phyloP scores from a whole-genome alignment of 352 stramenopile species.

The Hyaloperonospora brassicae region DNA sequence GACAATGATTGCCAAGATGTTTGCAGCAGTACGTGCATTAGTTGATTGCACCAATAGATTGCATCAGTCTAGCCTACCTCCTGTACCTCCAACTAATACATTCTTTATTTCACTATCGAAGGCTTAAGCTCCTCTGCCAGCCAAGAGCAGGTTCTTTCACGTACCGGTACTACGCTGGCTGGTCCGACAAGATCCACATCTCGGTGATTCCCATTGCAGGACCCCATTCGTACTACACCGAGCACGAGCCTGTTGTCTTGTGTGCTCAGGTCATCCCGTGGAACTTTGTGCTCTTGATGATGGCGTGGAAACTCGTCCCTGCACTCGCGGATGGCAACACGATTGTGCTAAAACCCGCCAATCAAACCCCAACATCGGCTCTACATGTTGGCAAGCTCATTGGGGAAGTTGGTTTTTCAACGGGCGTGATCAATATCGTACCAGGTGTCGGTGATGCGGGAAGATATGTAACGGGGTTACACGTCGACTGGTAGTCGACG shows the following conservation, averaged over 20 bases:
- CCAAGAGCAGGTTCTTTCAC: too few relatives aligned
- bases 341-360: constrained; percentile 90
- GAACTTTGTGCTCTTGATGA: constrained; percentile 97
- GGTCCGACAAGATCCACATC: background rate
- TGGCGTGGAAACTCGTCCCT: constrained; percentile 89
- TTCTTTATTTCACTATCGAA: too few relatives aligned
- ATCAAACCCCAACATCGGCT: constrained; percentile 30
- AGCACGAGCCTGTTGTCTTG: constrained; percentile 89
- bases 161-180: too few relatives aligned
- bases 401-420: constrained; percentile 58
- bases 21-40: too few relatives aligned
- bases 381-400: constrained; percentile 84
- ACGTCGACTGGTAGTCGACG: too few relatives aligned
- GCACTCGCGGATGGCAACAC: constrained; percentile 89
- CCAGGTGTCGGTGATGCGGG: constrained; percentile 27
- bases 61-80: too few relatives aligned
- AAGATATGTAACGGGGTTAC: too few relatives aligned
- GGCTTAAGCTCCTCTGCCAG: too few relatives aligned
- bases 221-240: constrained; percentile 16
- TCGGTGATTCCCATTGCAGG: background rate
- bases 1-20: too few relatives aligned
- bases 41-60: too few relatives aligned
- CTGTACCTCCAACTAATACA: too few relatives aligned
- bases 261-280: constrained; percentile 59
- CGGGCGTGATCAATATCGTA: constrained; percentile 81